Conservation (phyloP, 176 grass and related monocot species). For the Bonia amplexicaulis region DNA sequence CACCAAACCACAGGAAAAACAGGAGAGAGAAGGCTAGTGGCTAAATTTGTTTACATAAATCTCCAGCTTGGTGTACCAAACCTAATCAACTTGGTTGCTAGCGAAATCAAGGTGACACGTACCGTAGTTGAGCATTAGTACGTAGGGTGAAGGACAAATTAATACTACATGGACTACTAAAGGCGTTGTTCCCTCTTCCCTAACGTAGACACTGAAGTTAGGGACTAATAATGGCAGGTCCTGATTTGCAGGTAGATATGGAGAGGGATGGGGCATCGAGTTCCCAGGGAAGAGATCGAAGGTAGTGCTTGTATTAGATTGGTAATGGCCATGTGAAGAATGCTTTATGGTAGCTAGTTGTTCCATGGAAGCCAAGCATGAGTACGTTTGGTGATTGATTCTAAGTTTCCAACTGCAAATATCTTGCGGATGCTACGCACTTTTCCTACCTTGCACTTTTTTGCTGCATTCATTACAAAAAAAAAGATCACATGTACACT, state of each 20-base stretch:
- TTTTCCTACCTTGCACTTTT: slow-evolving; percentile 15
- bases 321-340: slow-evolving; percentile 32
- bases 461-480: slow-evolving; percentile 1
- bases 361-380: slow-evolving; percentile 29
- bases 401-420: not conserved
- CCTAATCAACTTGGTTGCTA: not conserved
- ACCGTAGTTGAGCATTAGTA: not conserved
- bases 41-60: not conserved
- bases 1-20: not conserved
- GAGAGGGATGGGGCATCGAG: not conserved
- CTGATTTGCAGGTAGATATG: slow-evolving; percentile 15
- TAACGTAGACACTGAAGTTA: not conserved
- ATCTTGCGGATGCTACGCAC: slow-evolving; percentile 15
- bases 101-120: not conserved
- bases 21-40: not conserved
- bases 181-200: not conserved
- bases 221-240: not conserved
- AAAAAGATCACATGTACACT: not conserved
- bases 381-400: slow-evolving; percentile 18
- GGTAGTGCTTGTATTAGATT: not conserved
- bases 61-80: not conserved
- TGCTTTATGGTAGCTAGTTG: not conserved
- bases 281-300: not conserved
- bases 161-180: not conserved
- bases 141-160: not conserved